Base-by-base conservation (phyloP, 176 grass and related monocot genomes). In the Paspalum vaginatum region DNA sequence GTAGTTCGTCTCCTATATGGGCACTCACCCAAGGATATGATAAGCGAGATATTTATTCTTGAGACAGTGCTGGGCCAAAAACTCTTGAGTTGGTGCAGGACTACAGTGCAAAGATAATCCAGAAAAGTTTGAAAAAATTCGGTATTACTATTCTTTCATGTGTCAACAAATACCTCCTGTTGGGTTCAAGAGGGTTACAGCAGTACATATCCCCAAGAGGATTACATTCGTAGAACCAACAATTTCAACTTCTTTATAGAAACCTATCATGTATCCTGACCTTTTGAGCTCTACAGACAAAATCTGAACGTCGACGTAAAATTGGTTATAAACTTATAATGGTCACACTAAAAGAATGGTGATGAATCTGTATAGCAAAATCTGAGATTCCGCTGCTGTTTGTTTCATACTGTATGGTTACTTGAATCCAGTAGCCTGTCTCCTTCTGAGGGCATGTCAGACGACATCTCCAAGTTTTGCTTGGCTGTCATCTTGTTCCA, bases 401-500 rank as follows among this genome's bases (percentile, higher is more conserved):
- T 6, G 26, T 14, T 72, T 95, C 80, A 95, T 63, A 92, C 40
- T 61, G 48, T 93, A 80, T 91, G 88, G 25, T 70, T 89, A 79
- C 84, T 73, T 38, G 91, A 88, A 66, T 90, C 91, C 61, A 93
- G 75, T 69, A 97, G 87, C 72, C 86, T 74, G 39, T 97, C 94
- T 74, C 83, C 88, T 81, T 97, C 91, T 2, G 72, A 83, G 43
- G 81, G 86, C 50, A 83, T 53, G 45, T 97, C 91, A 9, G 87
- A 82, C 5, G 94, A 91, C 59, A 97, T 81, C 50, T 97, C 94
- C 37, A 97, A 12, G 53, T 68, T 95, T 79, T 92, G 86, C 49
- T 91, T 98, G 66, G 85, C 68, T 9, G 86, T 86, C 95, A 91
- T 98, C 85, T 93, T 98, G 84, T 89, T 95, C 95, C 95, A 98